These are phyloP conservation scores for Fusarium falciforme DNA, from an alignment of 2,329 filamentous ascomycete genomes.

Conservation along the genomic window DNA sequence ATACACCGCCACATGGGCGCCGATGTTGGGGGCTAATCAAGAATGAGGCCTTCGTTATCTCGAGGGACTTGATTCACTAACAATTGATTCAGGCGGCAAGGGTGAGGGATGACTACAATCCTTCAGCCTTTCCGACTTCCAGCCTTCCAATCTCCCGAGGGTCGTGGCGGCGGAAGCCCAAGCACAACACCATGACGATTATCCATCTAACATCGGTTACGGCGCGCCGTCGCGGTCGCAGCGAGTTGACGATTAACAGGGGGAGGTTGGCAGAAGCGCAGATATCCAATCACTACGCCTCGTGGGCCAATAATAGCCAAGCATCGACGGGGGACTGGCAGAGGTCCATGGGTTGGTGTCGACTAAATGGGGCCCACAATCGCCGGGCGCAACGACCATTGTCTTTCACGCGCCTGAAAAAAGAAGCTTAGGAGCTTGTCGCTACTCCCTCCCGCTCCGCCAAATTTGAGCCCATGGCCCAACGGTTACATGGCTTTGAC, in stretches of 20 bases:
- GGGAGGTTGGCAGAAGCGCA: constrained; percentile 14
- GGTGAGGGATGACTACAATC: background rate
- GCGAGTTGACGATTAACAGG: constrained; percentile 15
- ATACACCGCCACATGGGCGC: background rate
- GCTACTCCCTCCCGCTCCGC: background rate
- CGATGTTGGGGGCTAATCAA: background rate
- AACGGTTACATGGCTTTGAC: background rate
- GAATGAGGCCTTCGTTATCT: background rate
- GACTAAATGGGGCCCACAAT: background rate
- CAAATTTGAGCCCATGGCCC: background rate
- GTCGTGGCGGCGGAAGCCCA: background rate
- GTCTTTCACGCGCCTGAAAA: background rate
- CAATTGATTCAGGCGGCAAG: background rate
- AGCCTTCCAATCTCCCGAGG: background rate
- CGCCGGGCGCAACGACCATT: constrained; percentile 10
- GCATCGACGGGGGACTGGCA: background rate
- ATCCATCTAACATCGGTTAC: background rate
- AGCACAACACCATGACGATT: background rate
- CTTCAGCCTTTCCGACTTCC: background rate
- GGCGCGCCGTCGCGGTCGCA: constrained; percentile 1
- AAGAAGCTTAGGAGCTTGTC: background rate
- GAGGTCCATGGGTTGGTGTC: background rate
- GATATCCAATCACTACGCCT: constrained; percentile 33
- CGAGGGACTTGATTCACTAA: background rate
- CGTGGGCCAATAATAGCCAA: constrained; percentile 28